A percentile compares a stretch with the other conserved stretches of the same genome.
phyloP scores from a whole-genome alignment of 2,329 filamentous ascomycete genomes.

The Cercospora canescens region DNA sequence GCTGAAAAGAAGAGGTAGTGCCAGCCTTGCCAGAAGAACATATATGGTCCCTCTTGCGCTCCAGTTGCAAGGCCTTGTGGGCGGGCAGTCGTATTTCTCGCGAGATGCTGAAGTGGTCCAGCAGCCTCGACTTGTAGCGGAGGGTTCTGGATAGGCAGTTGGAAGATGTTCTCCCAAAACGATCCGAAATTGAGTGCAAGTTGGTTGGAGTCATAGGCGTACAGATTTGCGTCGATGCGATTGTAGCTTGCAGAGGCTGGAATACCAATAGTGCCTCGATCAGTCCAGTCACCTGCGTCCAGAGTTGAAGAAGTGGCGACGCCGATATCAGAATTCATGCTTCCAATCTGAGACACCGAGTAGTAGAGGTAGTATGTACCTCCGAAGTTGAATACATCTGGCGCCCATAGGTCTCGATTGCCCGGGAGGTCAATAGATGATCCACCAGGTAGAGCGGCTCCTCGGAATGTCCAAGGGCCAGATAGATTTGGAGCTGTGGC shows the following conservation, averaged over 20 bases:
- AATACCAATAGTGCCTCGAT: constrained; percentile 62
- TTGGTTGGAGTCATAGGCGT: constrained; percentile 4
- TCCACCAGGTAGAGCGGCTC: constrained; percentile 48
- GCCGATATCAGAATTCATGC: constrained; percentile 62
- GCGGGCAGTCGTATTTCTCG: constrained; percentile 52
- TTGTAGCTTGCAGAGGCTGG: constrained; percentile 41
- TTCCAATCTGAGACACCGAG: constrained; percentile 61
- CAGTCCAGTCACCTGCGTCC: constrained; percentile 60
- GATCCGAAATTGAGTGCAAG: constrained; percentile 55
- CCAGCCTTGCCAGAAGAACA: constrained; percentile 57
- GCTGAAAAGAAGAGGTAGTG: constrained; percentile 58
- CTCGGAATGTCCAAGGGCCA: constrained; percentile 52
- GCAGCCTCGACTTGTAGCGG: constrained; percentile 29
- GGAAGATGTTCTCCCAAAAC: constrained; percentile 67
- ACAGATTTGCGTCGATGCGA: constrained; percentile 50
- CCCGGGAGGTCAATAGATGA: constrained; percentile 50
- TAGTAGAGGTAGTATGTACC: constrained; percentile 65
- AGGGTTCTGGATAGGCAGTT: constrained; percentile 49
- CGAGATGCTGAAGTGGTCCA: constrained; percentile 47
- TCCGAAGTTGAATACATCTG: constrained; percentile 60
- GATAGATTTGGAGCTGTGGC: constrained; percentile 47
- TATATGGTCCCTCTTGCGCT: constrained; percentile 55
- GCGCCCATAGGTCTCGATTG: constrained; percentile 54
- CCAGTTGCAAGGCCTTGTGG: constrained; percentile 43
- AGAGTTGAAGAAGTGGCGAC: constrained; percentile 52